A percentile compares a stretch with the other conserved stretches of the same genome.
Evolutionary conservation across 208 protist genomes (phyloP).

Genomic region (Lotmaria passim): DNA sequence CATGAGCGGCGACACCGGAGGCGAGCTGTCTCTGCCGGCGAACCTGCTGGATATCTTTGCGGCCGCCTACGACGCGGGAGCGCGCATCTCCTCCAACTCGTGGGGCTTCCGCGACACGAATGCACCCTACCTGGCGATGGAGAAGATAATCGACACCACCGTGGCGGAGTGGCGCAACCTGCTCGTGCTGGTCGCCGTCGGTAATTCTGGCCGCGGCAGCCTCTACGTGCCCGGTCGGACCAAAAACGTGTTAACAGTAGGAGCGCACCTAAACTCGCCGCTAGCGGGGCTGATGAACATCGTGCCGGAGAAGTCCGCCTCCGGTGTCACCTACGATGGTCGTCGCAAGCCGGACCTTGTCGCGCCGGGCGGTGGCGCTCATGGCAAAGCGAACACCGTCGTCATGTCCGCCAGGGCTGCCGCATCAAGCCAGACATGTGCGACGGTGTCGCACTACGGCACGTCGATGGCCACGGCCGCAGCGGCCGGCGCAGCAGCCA

Average conservation of each 20-base stretch:
- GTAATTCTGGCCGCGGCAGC: constrained; percentile 49
- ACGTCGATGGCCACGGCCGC: constrained; percentile 93
- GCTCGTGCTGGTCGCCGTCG: constrained; percentile 76
- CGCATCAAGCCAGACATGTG: constrained; percentile 35
- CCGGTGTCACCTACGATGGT: constrained; percentile 80
- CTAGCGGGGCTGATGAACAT: constrained; percentile 19
- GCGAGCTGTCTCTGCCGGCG: constrained; percentile 44
- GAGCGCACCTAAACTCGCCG: constrained; percentile 63
- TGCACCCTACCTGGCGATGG: constrained; percentile 59
- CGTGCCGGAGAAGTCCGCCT: constrained; percentile 59
- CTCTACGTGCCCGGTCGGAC: constrained; percentile 54
- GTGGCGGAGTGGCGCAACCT: constrained; percentile 62
- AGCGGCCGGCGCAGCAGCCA: constrained; percentile 67
- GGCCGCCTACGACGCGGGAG: constrained; percentile 58
- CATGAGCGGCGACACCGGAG: constrained; percentile 30
- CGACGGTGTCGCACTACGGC: constrained; percentile 44
- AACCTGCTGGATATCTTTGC: constrained; percentile 70
- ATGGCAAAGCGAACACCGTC: neutral
- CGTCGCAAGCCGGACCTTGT: constrained; percentile 89
- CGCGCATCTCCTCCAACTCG: constrained; percentile 87
- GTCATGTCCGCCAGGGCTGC: constrained; percentile 14
- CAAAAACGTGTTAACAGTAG: constrained; percentile 91
- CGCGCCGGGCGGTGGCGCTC: constrained; percentile 52
- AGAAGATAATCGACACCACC: constrained; percentile 72
- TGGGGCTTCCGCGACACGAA: constrained; percentile 66